These are phyloP conservation scores for Xylaria acuta DNA, from an alignment of 495 filamentous ascomycete genomes.

Conservation along the genomic window DNA sequence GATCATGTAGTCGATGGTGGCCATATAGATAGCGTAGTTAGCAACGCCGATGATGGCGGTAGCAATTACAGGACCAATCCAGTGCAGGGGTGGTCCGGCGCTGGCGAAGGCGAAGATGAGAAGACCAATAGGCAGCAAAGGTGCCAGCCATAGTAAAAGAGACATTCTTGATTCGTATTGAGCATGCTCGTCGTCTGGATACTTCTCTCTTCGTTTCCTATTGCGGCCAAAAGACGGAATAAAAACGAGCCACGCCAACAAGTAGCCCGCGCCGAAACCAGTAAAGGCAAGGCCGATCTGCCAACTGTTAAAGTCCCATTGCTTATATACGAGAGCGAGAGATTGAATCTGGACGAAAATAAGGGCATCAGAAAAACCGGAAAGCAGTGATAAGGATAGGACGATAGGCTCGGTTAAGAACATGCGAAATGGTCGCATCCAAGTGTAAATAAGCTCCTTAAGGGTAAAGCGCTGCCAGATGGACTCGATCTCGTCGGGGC, in stretches of 20 bases:
- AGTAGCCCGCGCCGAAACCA: conserved; percentile 68
- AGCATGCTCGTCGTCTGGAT: conserved; percentile 64
- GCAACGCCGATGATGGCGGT: conserved; percentile 69
- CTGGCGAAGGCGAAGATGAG: conserved; percentile 76
- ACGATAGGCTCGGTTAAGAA: conserved; percentile 81
- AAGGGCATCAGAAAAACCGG: conserved; percentile 78
- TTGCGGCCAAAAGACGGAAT: conserved; percentile 69
- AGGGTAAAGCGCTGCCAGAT: conserved; percentile 59
- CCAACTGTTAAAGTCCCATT: conserved; percentile 66
- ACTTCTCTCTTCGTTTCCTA: conserved; percentile 54
- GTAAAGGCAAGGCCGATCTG: conserved; percentile 68
- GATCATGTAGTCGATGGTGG: conserved; percentile 87
- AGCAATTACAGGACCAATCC: conserved; percentile 68
- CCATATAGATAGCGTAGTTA: conserved; percentile 79
- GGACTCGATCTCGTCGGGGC: conserved; percentile 65
- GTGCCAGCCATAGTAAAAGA: conserved; percentile 70
- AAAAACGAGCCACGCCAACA: conserved; percentile 68
- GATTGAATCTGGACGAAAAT: conserved; percentile 82
- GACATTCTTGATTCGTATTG: conserved; percentile 66
- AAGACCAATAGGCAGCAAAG: conserved; percentile 70
- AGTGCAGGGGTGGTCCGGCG: conserved; percentile 67
- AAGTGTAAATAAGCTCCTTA: conserved; percentile 65
- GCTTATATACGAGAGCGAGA: conserved; percentile 67
- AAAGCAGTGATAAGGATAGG: conserved; percentile 72
- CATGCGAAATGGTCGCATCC: conserved; percentile 79